These are phyloP conservation scores for Alternaria burnsii DNA, from an alignment of 2,329 filamentous ascomycete genomes.

Conservation along the genomic window DNA sequence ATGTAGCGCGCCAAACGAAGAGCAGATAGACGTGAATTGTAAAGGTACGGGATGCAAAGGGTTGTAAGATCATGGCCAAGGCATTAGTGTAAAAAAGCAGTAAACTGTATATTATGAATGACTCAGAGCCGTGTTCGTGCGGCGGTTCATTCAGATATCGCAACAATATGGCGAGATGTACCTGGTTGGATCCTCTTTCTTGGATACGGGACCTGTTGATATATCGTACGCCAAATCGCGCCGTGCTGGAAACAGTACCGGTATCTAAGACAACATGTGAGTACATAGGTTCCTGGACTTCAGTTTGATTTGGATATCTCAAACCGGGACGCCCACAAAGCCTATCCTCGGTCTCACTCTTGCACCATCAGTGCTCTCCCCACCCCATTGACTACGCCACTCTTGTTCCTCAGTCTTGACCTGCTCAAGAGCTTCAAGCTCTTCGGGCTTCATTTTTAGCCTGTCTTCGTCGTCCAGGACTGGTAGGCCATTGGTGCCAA, in stretches of 20 bases:
- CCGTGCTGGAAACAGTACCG: not conserved
- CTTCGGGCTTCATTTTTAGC: slow-evolving; percentile 72
- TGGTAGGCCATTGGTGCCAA: slow-evolving; percentile 65
- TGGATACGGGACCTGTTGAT: not conserved
- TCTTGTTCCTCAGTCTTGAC: slow-evolving; percentile 70
- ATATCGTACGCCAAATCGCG: not conserved
- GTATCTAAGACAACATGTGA: not conserved
- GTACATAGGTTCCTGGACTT: not conserved
- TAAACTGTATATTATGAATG: not conserved
- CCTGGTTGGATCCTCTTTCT: not conserved
- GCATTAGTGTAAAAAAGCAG: not conserved
- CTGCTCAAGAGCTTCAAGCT: slow-evolving; percentile 74
- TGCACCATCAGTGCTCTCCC: slow-evolving; percentile 67
- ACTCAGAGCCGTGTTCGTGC: not conserved
- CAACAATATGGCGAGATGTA: not conserved
- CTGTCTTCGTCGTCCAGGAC: slow-evolving; percentile 71
- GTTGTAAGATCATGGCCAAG: not conserved
- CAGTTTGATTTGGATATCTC: not conserved
- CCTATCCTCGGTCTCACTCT: slow-evolving; percentile 58
- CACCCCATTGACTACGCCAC: slow-evolving; percentile 80
- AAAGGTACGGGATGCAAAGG: not conserved
- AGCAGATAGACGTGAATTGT: not conserved
- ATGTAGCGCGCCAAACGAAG: not conserved
- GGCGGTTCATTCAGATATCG: not conserved
- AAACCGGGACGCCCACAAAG: slow-evolving; percentile 60